A percentile compares a stretch with the other conserved stretches of the same genome.
Evolutionary conservation across 805 yeast genomes (phyloP).

Genomic region (Wickerhamiella sorbophila): DNA sequence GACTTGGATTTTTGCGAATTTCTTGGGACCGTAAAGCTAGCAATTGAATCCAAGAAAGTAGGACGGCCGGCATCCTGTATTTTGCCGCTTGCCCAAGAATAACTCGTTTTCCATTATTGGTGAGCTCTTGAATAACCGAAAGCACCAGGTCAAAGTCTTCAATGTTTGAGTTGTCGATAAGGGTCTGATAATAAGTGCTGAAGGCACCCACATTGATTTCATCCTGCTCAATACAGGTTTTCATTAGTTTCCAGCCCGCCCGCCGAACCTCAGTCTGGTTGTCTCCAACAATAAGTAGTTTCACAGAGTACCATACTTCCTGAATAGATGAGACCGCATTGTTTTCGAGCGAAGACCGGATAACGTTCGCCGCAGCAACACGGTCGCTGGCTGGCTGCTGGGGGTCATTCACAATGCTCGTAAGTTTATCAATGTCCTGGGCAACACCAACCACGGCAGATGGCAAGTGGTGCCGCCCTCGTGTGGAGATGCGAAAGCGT

Average conservation of each 20-base stretch:
- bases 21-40: conserved; percentile 22
- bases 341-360: conserved; percentile 38
- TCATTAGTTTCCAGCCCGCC: conserved; percentile 39
- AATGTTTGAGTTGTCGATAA: conserved; percentile 35
- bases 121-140: conserved; percentile 32
- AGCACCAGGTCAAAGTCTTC: conserved; percentile 40
- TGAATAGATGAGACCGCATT: conserved; percentile 46
- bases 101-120: conserved; percentile 34
- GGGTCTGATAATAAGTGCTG: conserved; percentile 46
- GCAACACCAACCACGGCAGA: conserved; percentile 24
- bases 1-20: conserved; percentile 19
- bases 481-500: background rate
- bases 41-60: conserved; percentile 26
- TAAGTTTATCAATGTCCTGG: conserved; percentile 21
- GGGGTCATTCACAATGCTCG: conserved; percentile 17
- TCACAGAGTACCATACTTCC: conserved; percentile 62
- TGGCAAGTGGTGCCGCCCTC: conserved; percentile 1
- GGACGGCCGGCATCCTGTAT: conserved; percentile 28
- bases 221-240: conserved; percentile 41
- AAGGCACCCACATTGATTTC: conserved; percentile 36
- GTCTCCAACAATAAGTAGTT: conserved; percentile 34
- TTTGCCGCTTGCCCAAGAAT: conserved; percentile 22
- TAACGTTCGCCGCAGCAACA: conserved; percentile 35
- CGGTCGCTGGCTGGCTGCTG: conserved; percentile 20
- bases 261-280: conserved; percentile 29